Percentiles rank a stretch among this genome's conserved stretches.
Conservation (phyloP, 2,329 filamentous ascomycete species). For the Pyrenophora graminea region DNA sequence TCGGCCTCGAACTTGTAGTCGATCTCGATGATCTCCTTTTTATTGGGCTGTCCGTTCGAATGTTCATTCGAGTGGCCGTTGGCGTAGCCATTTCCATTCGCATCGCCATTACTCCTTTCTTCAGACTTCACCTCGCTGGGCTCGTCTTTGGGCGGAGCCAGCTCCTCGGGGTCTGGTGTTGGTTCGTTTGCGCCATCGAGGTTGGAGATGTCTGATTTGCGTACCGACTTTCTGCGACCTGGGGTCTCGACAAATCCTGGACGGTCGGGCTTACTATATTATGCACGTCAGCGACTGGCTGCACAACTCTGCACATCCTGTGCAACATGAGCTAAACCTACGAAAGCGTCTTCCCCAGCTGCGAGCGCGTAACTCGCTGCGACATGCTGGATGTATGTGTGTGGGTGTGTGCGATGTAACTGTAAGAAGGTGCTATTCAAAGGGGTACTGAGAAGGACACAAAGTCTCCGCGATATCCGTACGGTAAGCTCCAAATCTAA, state of each 20-base stretch:
- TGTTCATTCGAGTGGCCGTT: conserved; percentile 27
- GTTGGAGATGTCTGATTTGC: conserved; percentile 46
- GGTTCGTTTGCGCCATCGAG: conserved; percentile 36
- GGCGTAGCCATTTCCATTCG: conserved; percentile 33
- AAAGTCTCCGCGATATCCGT: too few relatives aligned
- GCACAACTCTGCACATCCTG: background rate
- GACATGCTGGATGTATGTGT: conserved; percentile 32
- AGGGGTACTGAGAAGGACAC: conserved; percentile 8
- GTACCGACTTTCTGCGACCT: conserved; percentile 48
- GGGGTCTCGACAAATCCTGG: conserved; percentile 57
- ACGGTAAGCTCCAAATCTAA: too few relatives aligned
- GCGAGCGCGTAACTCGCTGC: conserved; percentile 51
- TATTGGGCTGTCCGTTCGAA: conserved; percentile 42
- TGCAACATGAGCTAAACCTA: conserved; percentile 30
- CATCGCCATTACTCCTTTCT: conserved; percentile 36
- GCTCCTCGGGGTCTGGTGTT: conserved; percentile 43
- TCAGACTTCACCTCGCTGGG: conserved; percentile 5
- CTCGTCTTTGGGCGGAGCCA: conserved; percentile 11
- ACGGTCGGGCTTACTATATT: conserved; percentile 46
- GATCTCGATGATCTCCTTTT: conserved; percentile 12
- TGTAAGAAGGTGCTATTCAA: conserved; percentile 22
- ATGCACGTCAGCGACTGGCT: conserved; percentile 27
- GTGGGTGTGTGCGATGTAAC: conserved; percentile 10
- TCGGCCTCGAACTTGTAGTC: conserved; percentile 42
- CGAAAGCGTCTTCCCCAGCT: conserved; percentile 56